phyloP scores from a whole-genome alignment of 2,329 filamentous ascomycete species.

The Phialophora verrucosa region DNA sequence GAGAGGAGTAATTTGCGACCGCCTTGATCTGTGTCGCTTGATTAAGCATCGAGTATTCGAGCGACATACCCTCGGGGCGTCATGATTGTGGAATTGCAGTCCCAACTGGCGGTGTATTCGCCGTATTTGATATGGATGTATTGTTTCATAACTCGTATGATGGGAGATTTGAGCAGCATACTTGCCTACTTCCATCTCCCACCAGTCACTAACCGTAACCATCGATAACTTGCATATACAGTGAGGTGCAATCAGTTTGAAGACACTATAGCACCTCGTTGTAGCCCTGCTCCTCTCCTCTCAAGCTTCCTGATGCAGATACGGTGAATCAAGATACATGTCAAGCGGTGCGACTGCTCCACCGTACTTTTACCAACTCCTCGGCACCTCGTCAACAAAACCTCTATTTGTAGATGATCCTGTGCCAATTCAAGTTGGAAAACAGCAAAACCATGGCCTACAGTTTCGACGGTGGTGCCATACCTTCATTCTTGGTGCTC shows the following conservation, averaged over 20 bases:
- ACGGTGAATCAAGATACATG: too few relatives aligned
- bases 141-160: background rate
- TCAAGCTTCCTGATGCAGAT: too few relatives aligned
- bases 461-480: background rate
- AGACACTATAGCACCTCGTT: too few relatives aligned
- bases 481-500: background rate
- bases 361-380: too few relatives aligned
- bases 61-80: background rate
- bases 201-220: background rate
- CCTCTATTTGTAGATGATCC: background rate
- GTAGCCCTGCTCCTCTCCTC: too few relatives aligned
- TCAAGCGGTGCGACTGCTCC: too few relatives aligned
- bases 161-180: background rate
- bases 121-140: background rate
- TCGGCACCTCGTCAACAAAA: background rate
- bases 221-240: background rate
- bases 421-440: background rate
- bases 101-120: background rate
- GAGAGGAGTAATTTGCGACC: slow-evolving; percentile 15
- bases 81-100: background rate
- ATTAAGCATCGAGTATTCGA: background rate
- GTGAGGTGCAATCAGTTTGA: too few relatives aligned
- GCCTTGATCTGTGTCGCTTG: background rate
- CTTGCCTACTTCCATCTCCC: background rate
- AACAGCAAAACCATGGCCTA: background rate